These are phyloP conservation scores for Silene noctiflora DNA, from an alignment of 179 eudicot genomes.

Conservation along the genomic window DNA sequence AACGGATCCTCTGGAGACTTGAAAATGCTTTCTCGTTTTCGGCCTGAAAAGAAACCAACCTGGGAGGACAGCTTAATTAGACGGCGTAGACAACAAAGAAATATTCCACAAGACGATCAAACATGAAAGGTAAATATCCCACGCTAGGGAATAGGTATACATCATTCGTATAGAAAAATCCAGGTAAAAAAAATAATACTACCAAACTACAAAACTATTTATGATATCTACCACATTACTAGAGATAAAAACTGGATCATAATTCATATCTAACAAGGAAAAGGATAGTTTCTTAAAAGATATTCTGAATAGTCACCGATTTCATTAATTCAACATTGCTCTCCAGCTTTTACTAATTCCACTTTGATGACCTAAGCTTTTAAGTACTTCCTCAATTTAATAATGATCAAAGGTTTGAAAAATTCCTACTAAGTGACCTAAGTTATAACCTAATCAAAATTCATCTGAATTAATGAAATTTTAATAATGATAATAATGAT, in stretches of 20 bases:
- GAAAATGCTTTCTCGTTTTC: constrained; percentile 91
- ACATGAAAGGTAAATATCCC: not conserved
- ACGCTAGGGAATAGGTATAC: not conserved
- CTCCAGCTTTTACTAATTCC: too few species aligned
- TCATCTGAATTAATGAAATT: not conserved
- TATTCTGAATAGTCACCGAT: not conserved
- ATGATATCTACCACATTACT: not conserved
- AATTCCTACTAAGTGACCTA: not conserved
- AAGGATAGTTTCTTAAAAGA: not conserved
- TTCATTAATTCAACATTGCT: not conserved
- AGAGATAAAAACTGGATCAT: not conserved
- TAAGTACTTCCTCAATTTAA: not conserved
- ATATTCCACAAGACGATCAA: not conserved
- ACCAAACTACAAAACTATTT: not conserved
- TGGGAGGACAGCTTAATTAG: constrained; percentile 24
- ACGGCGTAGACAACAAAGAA: not conserved
- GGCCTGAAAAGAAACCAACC: constrained; percentile 97
- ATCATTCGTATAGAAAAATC: not conserved
- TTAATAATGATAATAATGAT: too few species aligned
- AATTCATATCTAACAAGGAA: not conserved
- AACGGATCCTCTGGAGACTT: constrained; percentile 95
- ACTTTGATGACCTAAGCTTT: too few species aligned
- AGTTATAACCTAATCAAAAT: not conserved
- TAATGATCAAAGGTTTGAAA: not conserved
- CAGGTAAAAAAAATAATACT: not conserved